Evolutionary conservation across 2,329 filamentous ascomycete species (phyloP), one percentile per base, ranked within the genome.

Genomic region (Phaeosphaeria sp.): DNA sequence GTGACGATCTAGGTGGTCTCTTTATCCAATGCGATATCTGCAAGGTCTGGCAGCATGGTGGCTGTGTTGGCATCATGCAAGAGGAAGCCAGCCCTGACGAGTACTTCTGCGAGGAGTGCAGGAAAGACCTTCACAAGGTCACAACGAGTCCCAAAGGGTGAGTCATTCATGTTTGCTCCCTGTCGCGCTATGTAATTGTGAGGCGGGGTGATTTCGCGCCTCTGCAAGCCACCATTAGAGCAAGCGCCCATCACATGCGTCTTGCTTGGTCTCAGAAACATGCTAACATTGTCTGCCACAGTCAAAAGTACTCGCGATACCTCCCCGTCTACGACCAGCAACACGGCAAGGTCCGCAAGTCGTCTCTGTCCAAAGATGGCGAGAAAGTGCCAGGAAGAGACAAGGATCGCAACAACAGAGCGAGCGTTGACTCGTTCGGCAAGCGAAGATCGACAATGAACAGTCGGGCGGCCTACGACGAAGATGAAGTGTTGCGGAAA

Each of bases 11-110:
- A 65, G 95, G 94, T 46, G 94, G 93, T 52, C 90, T 98, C 79
- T 99, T 97, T 79, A 93, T 99, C 66, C 94, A 98, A 82, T 99
- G 95, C 85, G 95, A 98, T 79, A 84, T 91, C 64, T 99, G 95
- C 83, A 96, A 96, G 76, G 95, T 98, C 63, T 99, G 94, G 95
- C 95, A 99, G 77, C 95, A 99, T 76, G 95, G 95, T 71, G 94
- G 93, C 59, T 99, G 95, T 74, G 94, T 99, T 58, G 94, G 95
- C 59, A 97, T 99, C 72, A 93, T 96, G 81, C 95, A 95, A 67
- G 94, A 97, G 78, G 90, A 91, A 67, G 89, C 90, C 76, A 94
- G 92, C 65, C 95, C 95, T 10, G 94, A 98, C 54, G 93, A 98
- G 78, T 99, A 99, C 81, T 99, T 95, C 75, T 99, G 95, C 80